Evolutionary conservation across 1,284 basidiomycete species (phyloP), one percentile per base, ranked within the genome.

Genomic region (Sanguinoderma infundibulare): DNA sequence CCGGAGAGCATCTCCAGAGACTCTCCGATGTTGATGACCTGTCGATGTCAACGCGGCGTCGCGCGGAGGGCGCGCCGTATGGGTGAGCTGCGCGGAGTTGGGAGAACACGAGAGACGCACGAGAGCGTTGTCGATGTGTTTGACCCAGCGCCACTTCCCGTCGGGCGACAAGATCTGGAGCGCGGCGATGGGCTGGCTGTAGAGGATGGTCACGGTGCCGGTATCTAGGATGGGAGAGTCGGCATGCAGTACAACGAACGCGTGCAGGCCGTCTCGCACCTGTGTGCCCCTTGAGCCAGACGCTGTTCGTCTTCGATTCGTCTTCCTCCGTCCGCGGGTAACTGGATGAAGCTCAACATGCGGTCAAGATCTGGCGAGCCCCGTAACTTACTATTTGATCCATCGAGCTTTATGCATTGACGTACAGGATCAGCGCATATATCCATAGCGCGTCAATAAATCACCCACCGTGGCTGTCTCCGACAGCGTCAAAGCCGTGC

Each of bases 281-380:
- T 6, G 81, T 85, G 60, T 87, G 85, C 2, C 86, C 85, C 67
- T 87, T 86, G 17, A 87, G 71, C 85, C 84, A 87, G 22, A 87
- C 82, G 40, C 83, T 78, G 47, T 83, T 82, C 0, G 82, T 79
- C 65, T 80, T 82, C 6, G 62, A 60, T 61, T 87, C 85, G 40
- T 87, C 85, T 10, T 85, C 83, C 17, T 70, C 65, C 2, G 73
- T 64, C 4, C 75, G 72, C 6, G 76, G 76, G 53, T 74, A 70
- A 50, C 75, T 77, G 28, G 17, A 4, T 35, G 35, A 17, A 3
- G 3, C 5, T 26, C 10, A 20, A n/a, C n/a, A n/a, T n/a, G n/a
- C n/a, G n/a, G 30, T 40, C 10, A 28, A 17, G 20, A 5, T 32
- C 14, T 12, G 10, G 15, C 36, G 24, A 9, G 17, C 2, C 2